Base-by-base conservation (phyloP, 2,329 filamentous ascomycete species). In the Colletotrichum echinochloae region DNA sequence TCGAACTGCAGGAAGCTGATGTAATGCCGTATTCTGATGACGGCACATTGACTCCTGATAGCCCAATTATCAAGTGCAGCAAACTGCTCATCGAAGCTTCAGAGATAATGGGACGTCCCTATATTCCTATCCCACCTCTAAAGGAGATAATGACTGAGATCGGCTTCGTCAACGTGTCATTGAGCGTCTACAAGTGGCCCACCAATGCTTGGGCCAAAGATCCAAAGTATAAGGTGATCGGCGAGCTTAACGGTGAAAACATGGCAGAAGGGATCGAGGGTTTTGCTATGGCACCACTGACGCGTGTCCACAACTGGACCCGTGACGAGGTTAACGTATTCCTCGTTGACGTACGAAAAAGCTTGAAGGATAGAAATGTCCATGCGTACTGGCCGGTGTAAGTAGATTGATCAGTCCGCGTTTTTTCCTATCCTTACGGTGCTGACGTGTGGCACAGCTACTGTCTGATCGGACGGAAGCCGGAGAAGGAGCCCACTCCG, bases 101-200 rank as follows among this genome's bases (percentile, higher is more conserved):
- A 0, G 66, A 64, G 1, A 75, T 76, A 1, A 70, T 81, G 11
- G 76, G 77, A 0, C 76, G 80, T 1, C 73, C 76, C 1, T 79
- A 79, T 44, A 20, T 57, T 18, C 41, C 57, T 18, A 70, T 74
- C 9, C 52, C 35, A 26, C 41, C 35, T 5, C 44, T 55, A 7
- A 77, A 77, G 62, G 76, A 80, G 48, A 80, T 82, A 60, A 80
- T 89, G 75, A 66, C 80, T 56, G 83, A 85, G n/a, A 85, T 83
- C 0, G 88, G 88, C 1, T 90, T 90, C 72, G 78, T 82, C 60
- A 82, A 88, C 65, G 83, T 90, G 0, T 77, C 78, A 0, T 83
- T 87, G 74, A 77, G 81, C 2, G 74, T 84, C 18, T 85, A 81
- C 73, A 85, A 83, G 75, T 83, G 86, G 78, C 86, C 87, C 0